Evolutionary conservation across 805 yeast species (phyloP), one percentile per base, ranked within the genome.

Genomic region (Kodamaea fukazawae): DNA sequence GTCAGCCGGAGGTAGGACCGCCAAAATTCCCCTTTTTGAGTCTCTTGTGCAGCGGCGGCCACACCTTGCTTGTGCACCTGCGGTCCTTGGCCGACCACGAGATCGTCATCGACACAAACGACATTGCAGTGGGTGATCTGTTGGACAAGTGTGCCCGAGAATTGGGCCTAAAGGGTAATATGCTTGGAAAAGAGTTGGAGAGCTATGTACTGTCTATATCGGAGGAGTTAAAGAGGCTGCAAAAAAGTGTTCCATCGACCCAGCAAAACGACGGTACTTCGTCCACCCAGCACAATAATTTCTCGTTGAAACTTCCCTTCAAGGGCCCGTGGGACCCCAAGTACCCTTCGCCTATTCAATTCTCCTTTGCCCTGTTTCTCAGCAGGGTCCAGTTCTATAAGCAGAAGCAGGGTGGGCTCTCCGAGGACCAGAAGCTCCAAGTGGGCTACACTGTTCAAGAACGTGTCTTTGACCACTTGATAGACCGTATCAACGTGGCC

Each of bases 101-200:
- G 42, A 75, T 91, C 1, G 57, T 88, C 3, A 78, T 83, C 14
- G 75, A 89, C 51, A 86, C 95, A 0, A 62, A 79, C 13, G 99
- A 90, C 55, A 85, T 88, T 20, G 97, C 99, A 0, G 84, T 84
- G 3, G 99, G 99, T 0, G 96, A 91, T 60, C 84, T 96, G 0
- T 60, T 93, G 15, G 99, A 93, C 60, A 91, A 91, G 61, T 87
- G 96, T 56, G 96, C 96, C 0, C 70, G 97, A 43, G 86, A 79
- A 47, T 52, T 93, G 33, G 97, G 96, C 0, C 56, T 93, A 26
- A 57, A 57, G 18, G 96, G 97, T 0, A 80, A 79, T 44, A 86
- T 89, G 88, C 73, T 90, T 31, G 99, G 96, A 1, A 83, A 78
- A 50, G 95, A 83, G 48, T 61, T 89, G 60, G 97, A 91, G 50